These are phyloP conservation scores for Kurtzmaniella quercitrusa DNA, from an alignment of 1,139 yeast genomes.

Conservation along the genomic window DNA sequence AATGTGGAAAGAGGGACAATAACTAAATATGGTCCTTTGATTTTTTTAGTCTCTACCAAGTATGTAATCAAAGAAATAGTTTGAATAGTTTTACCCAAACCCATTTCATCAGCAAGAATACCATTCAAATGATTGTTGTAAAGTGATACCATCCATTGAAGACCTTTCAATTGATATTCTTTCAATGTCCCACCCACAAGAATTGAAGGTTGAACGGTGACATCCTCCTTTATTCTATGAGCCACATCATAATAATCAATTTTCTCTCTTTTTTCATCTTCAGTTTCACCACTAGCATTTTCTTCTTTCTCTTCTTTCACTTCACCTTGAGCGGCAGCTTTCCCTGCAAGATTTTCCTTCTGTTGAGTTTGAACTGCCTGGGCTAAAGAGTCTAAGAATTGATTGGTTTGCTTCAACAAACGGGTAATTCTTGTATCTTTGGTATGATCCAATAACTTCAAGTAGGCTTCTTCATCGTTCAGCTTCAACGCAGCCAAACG, in stretches of 20 bases:
- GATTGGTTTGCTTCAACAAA: constrained; percentile 70
- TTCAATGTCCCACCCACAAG: constrained; percentile 85
- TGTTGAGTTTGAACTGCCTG: constrained; percentile 68
- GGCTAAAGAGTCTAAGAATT: constrained; percentile 70
- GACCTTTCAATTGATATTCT: constrained; percentile 89
- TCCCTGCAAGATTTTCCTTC: constrained; percentile 13
- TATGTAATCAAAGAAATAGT: constrained; percentile 75
- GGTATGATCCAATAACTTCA: constrained; percentile 74
- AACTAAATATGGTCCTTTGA: constrained; percentile 68
- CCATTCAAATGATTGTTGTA: constrained; percentile 92
- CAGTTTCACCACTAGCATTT: constrained; percentile 14
- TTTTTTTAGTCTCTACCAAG: constrained; percentile 62
- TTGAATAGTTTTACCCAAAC: constrained; percentile 85
- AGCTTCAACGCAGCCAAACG: constrained; percentile 83
- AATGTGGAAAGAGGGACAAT: constrained; percentile 82
- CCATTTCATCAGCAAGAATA: constrained; percentile 93
- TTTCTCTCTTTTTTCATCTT: constrained; percentile 53
- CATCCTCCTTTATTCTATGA: constrained; percentile 65
- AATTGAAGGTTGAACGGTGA: constrained; percentile 59
- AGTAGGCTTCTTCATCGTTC: constrained; percentile 81
- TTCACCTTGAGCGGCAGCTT: constrained; percentile 19
- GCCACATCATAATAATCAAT: constrained; percentile 79
- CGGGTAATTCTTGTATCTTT: constrained; percentile 83
- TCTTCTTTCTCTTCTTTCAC: constrained; percentile 24
- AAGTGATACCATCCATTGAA: constrained; percentile 97